Base-by-base conservation (phyloP, 2,329 filamentous ascomycete species). In the Parastagonospora avenae region DNA sequence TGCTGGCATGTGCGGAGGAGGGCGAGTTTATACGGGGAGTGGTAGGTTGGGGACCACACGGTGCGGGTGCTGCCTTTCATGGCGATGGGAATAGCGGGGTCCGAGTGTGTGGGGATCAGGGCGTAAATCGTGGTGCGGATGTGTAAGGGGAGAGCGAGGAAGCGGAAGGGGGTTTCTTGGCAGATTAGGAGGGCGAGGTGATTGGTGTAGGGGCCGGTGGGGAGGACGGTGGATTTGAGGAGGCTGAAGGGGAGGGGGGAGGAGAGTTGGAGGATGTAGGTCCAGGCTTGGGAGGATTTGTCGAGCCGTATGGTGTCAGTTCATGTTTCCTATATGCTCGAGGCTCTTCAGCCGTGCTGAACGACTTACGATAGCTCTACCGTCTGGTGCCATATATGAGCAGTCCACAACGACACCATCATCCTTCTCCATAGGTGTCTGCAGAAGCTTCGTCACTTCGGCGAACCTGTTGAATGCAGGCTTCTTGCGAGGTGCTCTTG, bases 131-230 rank as follows among this genome's bases (percentile, higher is more conserved):
- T 65, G 10, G 40, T 49, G 30, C 68, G 70, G 19, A 69, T 53
- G 9, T 63, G 59, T 2, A 50, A 32, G 0, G 66, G 57, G 0
- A 76, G 63, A 24, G 59, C 56, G 43, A 71, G 42, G 59, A 75
- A 67, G 0, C 49, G 54, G 57, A 76, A 74, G 0, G 71, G 63
- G 39, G 63, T 59, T 27, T 65, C 60, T 2, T 72, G 70, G 16
- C 65, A 63, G 48, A 76, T 27, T 24, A 75, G 42, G 44, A 76
- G 62, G 10, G 68, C 72, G 46, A 74, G 67, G 41, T 64, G 53
- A 14, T 71, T 71, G 28, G 60, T 62, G 36, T 67, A 62, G 2
- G 56, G 53, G 19, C 72, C 71, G 10, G 69, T 65, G 1, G 63
- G 58, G 38, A 73, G 54, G 24, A 67, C 46, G 33, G 62, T 53